Evolutionary conservation across 768 basidiomycete genomes (phyloP), one percentile per base, ranked within the genome.

Genomic region (Mycena floridula): DNA sequence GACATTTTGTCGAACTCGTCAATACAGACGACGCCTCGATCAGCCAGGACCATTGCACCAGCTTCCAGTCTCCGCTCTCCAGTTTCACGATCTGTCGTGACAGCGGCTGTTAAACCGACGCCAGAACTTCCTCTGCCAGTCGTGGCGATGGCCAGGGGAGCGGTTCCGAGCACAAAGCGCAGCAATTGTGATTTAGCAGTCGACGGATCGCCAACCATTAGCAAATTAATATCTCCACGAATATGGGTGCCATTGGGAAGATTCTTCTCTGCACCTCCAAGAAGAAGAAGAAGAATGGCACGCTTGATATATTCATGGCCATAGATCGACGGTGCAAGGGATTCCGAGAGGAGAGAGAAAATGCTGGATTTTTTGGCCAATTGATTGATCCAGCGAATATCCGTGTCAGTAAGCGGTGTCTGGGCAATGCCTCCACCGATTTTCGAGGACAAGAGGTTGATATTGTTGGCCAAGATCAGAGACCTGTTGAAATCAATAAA

Each of bases 1-100:
- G 91, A 94, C 96, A 99, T 98, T 64, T 99, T 99, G 76, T 99
- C 96, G 58, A 99, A 99, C 66, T 99, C 96, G 65, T 99, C 96
- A 55, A 99, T 98, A 64, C 96, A 99, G 37, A 99, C 95, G 18
- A 99, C 93, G 15, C 96, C 96, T 54, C 95, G 83, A 65, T 99
- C 96, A 23, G 96, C 96, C 47, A 99, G 83, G 43, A 99, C 96
- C 96, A 99, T 99, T 11, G 96, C 96, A 36, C 96, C 96, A 3
- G 96, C 96, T 69, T 99, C 96, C 41, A 99, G 77, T 50, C 96
- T 73, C 48, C 96, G 81, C 60, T 99, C 96, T 43, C 94, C 95
- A 13, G 96, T 98, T 59, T 99, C 96, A 62, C 88, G 89, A 67
- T 99, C 96, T 7, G 89, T 96, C 18, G 96, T 99, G 13, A 99